phyloP scores from a whole-genome alignment of 768 basidiomycete genomes.

The Trametes villosa region DNA sequence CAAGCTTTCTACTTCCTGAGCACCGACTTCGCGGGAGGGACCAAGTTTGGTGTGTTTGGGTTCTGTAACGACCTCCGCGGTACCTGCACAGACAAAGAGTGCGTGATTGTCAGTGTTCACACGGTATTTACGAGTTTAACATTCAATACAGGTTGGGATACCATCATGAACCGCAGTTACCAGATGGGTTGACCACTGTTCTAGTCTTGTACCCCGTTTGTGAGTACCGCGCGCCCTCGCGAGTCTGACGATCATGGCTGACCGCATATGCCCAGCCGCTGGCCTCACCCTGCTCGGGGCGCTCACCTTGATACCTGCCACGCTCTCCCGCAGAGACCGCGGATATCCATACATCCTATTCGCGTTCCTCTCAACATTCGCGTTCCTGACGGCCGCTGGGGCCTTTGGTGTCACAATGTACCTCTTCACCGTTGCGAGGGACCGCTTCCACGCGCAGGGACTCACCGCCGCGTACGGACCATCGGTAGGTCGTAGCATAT shows the following conservation, averaged over 20 bases:
- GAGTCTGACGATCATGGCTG: background rate
- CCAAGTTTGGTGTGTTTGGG: conserved; percentile 30
- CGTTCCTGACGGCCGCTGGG: conserved; percentile 24
- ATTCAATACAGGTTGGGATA: conserved; percentile 23
- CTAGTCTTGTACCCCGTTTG: conserved; percentile 31
- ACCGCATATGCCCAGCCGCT: conserved; percentile 20
- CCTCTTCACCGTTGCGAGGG: conserved; percentile 24
- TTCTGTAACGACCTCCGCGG: conserved; percentile 26
- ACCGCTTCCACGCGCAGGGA: conserved; percentile 25
- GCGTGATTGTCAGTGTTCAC: background rate
- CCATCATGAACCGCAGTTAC: conserved; percentile 24
- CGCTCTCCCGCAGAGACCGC: conserved; percentile 19
- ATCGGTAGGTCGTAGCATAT: background rate
- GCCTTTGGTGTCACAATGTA: conserved; percentile 27
- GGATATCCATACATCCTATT: conserved; percentile 27
- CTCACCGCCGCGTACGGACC: conserved; percentile 14
- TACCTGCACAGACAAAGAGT: conserved; percentile 24
- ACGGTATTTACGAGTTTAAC: background rate
- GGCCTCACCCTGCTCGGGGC: conserved; percentile 21
- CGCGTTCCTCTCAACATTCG: conserved; percentile 23
- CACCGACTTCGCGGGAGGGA: conserved; percentile 23
- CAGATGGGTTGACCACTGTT: conserved; percentile 22
- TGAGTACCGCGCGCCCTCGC: background rate
- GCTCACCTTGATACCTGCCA: conserved; percentile 24
- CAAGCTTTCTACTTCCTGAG: conserved; percentile 28